Evolutionary conservation across 495 filamentous ascomycete genomes (phyloP), one percentile per base, ranked within the genome.

Genomic region (Podospora comata): DNA sequence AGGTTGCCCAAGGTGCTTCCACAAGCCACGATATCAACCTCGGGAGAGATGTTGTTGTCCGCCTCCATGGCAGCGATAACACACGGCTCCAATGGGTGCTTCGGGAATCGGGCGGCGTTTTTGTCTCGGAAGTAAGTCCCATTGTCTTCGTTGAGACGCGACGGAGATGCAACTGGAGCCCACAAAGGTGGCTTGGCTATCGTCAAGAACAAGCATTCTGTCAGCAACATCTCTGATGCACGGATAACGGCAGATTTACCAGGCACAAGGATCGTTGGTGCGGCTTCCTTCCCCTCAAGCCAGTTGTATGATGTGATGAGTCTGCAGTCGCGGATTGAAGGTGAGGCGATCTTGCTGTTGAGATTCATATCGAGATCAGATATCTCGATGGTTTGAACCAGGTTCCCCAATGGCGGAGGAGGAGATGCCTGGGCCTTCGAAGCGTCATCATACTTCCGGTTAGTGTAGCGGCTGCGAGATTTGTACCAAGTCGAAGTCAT

Each of bases 1-100:
- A 81, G 72, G 26, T 81, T 79, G 4, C 87, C 86, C 23, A 92
- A 28, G 0, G 88, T 89, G 71, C 86, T 90, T 3, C 79, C 76
- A 67, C 90, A 92, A 0, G 79, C 86, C 32, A 91, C 76, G 26
- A 92, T 74, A 66, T 91, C 87, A n/a, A 91, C 65, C 11, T 70
- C 23, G 0, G 60, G 64, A n/a, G 74, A 69, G 13, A 76, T 64
- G 23, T 64, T 65, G 5, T 75, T 74, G 26, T 67, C 58, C 53
- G 75, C 55, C 9, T 69, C 65, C 6, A 82, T 64, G 5, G 68
- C 60, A 18, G 80, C 72, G 0, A 77, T 34, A 5, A 91, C 79
- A 4, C 84, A 82, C 2, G 90, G 88, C 70, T 89, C 85, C 13
- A 87, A 75, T 0, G 88, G 88, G 68, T 88, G 80, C 0, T 69